phyloP scores from a whole-genome alignment of 768 basidiomycete species.

The Tulasnella sp. region DNA sequence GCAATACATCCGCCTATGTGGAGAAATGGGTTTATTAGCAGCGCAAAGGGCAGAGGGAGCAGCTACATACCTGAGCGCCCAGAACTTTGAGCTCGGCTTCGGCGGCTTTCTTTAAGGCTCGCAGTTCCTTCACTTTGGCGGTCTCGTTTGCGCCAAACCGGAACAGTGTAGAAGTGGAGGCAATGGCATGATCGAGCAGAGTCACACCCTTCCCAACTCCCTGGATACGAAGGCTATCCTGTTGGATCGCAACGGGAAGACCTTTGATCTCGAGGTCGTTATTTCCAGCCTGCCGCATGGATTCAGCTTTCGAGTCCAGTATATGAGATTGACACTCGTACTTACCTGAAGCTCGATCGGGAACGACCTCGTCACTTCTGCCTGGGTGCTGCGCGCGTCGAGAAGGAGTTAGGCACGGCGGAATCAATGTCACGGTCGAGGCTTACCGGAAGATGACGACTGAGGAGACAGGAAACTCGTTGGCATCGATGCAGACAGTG shows the following conservation, averaged over 20 bases:
- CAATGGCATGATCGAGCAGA: conserved; percentile 56
- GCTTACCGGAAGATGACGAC: conserved; percentile 50
- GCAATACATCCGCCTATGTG: neutral
- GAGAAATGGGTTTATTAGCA: neutral
- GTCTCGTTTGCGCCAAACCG: neutral
- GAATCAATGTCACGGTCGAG: neutral
- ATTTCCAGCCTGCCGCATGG: conserved; percentile 45
- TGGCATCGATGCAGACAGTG: conserved; percentile 36
- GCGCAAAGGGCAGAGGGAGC: neutral
- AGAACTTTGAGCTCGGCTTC: conserved; percentile 3
- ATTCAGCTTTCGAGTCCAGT: neutral
- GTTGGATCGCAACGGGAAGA: conserved; percentile 51
- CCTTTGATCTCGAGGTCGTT: conserved; percentile 50
- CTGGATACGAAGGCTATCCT: conserved; percentile 51
- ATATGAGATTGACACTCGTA: neutral
- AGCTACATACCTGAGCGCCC: neutral
- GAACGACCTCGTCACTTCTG: conserved; percentile 55
- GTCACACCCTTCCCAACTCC: conserved; percentile 45
- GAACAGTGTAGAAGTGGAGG: neutral
- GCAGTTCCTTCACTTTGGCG: neutral
- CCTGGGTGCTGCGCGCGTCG: conserved; percentile 36
- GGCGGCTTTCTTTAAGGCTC: neutral
- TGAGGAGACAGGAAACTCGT: conserved; percentile 48
- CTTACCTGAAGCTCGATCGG: conserved; percentile 48
- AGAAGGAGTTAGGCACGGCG: neutral